These are phyloP conservation scores for Pseudozyma pruni DNA, from an alignment of 1,284 basidiomycete genomes.

Conservation along the genomic window DNA sequence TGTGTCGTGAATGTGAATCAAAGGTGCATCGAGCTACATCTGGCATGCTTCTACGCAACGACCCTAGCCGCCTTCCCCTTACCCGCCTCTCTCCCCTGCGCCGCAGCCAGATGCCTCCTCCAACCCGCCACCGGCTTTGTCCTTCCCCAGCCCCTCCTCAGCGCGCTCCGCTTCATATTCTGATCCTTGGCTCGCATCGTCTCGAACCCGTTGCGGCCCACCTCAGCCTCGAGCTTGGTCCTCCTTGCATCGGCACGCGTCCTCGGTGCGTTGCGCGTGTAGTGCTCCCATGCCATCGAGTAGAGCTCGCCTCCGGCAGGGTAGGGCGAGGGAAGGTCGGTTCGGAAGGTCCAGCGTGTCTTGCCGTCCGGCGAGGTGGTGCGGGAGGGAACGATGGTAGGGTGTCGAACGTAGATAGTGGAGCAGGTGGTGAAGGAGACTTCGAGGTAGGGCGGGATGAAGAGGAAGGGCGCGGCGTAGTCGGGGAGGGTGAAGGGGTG, in stretches of 20 bases:
- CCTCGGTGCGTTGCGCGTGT: slow-evolving; percentile 63
- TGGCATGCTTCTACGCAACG: slow-evolving; percentile 9
- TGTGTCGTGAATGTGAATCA: neutral
- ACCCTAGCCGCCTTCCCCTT: slow-evolving; percentile 3
- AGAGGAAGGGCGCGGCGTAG: slow-evolving; percentile 89
- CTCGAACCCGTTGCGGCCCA: slow-evolving; percentile 55
- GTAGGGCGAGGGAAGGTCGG: slow-evolving; percentile 65
- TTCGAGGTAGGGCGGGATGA: slow-evolving; percentile 94
- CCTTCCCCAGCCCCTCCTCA: slow-evolving; percentile 58
- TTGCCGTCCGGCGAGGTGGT: slow-evolving; percentile 6
- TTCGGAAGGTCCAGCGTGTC: slow-evolving; percentile 46
- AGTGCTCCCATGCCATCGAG: slow-evolving; percentile 65
- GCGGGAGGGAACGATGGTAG: slow-evolving; percentile 81
- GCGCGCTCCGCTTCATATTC: slow-evolving; percentile 45
- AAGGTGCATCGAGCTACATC: neutral
- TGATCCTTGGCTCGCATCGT: slow-evolving; percentile 55
- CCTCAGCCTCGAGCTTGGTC: slow-evolving; percentile 52
- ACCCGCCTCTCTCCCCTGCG: slow-evolving; percentile 7
- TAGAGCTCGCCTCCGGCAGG: slow-evolving; percentile 63
- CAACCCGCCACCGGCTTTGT: slow-evolving; percentile 43
- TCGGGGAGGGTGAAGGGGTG: slow-evolving; percentile 81
- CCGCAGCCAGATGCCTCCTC: slow-evolving; percentile 35
- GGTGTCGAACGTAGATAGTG: slow-evolving; percentile 91
- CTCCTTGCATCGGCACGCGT: slow-evolving; percentile 59
- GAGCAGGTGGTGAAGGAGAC: slow-evolving; percentile 91